A percentile compares a stretch with the other conserved stretches of the same genome.
Evolutionary conservation across 768 basidiomycete genomes (phyloP).

Genomic region (Hirschioporus abietinus): DNA sequence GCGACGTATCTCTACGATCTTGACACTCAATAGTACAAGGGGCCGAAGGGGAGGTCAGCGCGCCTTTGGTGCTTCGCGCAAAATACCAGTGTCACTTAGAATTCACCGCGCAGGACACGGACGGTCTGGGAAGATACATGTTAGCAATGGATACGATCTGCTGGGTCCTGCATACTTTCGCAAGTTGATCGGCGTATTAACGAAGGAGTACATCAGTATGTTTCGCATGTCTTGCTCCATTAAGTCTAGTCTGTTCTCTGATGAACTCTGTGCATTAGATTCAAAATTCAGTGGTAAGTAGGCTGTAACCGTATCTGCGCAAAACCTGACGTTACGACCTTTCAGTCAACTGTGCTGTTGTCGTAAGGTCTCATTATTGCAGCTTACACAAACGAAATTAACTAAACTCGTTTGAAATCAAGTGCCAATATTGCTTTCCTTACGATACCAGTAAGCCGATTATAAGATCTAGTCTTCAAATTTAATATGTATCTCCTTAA

Average conservation of each 20-base stretch:
- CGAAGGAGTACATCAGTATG: not conserved
- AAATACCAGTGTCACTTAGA: not conserved
- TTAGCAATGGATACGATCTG: not conserved
- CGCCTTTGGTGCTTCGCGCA: not conserved
- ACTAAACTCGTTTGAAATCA: not conserved
- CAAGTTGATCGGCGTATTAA: not conserved
- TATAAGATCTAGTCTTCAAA: not conserved
- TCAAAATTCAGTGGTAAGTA: not conserved
- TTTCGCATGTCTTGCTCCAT: not conserved
- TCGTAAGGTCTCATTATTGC: not conserved
- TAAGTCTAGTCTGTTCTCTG: not conserved
- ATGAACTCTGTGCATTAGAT: not conserved
- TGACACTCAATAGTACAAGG: not conserved
- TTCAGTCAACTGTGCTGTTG: not conserved
- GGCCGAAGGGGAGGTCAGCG: not conserved
- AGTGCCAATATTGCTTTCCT: conserved; percentile 22
- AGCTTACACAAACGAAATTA: not conserved
- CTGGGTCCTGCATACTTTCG: not conserved
- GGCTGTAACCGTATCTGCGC: not conserved
- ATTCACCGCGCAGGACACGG: not conserved
- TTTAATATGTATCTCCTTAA: not conserved
- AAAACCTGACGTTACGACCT: not conserved
- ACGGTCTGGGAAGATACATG: not conserved
- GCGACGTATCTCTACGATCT: not conserved
- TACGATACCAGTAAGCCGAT: conserved; percentile 16